A percentile compares a stretch with the other conserved stretches of the same genome.
These are phyloP conservation scores for Cucurbitaria berberidis DNA, from an alignment of 2,329 filamentous ascomycete genomes.

Conservation along the genomic window DNA sequence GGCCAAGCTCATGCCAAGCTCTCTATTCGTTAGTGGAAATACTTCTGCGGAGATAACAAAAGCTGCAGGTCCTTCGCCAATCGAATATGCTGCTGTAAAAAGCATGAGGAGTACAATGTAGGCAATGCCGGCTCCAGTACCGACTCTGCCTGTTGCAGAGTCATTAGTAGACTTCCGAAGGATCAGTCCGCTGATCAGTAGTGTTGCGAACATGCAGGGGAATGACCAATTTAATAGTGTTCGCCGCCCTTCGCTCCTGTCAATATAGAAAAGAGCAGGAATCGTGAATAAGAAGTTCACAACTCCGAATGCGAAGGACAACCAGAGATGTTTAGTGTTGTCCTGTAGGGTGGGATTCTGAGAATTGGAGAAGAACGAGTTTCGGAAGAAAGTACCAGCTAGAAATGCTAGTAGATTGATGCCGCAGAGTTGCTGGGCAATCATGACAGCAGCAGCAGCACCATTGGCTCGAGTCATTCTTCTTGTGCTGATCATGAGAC, in stretches of 20 bases:
- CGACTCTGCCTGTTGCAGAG: neutral
- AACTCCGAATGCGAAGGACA: neutral
- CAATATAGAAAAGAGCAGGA: constrained; percentile 1
- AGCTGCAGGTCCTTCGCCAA: constrained; percentile 5
- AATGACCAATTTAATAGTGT: constrained; percentile 1
- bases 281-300: neutral
- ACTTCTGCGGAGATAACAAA: constrained; percentile 9
- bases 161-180: neutral
- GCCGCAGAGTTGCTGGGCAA: constrained; percentile 6
- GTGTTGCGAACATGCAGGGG: constrained; percentile 1
- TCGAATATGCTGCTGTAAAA: neutral
- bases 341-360: neutral
- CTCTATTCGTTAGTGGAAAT: constrained; percentile 1
- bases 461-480: neutral
- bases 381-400: constrained; percentile 5
- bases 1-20: neutral
- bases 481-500: neutral
- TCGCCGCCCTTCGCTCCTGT: neutral
- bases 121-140: too few relatives aligned
- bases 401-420: constrained; percentile 6
- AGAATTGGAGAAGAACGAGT: constrained; percentile 1
- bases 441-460: constrained; percentile 3
- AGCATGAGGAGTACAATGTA: neutral
- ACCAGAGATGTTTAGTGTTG: neutral
- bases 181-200: neutral